Evolutionary conservation across 148 eudicot genomes (phyloP), one percentile per base, ranked within the genome.

Genomic region (Salicornia ramosissima): DNA sequence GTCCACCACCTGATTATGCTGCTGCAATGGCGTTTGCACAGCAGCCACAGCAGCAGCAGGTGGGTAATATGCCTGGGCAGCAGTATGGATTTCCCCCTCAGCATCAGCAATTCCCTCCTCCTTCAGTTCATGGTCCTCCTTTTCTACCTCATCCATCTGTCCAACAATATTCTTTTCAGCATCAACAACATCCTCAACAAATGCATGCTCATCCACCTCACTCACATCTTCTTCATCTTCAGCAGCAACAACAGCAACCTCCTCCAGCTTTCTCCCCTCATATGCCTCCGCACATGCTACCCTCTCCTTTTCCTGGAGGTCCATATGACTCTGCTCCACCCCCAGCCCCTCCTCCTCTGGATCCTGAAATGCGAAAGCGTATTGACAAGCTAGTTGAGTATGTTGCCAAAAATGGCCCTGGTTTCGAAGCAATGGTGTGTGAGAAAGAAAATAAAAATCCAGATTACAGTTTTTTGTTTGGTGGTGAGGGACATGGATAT

Each of bases 401-500:
- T 75, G 83, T 85, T 54, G 89, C 87, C 65, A 94, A 87, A 83
- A 87, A 90, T 70, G 98, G 98, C 52, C 96, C 91, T 15, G 98
- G 89, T 67, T 94, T 94, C 67, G 98, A 90, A 75, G 97, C 91
- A 54, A 88, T 88, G 89, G 86, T 90, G 43, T 84, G 97, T 28
- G 97, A 90, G 73, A 88, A 85, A 71, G 92, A 94, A 65, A 86
- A 87, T 66, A 87, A 88, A 49, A 94, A 91, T 70, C 98, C 98
- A 14, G 91, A 83, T 52, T 94, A 94, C 39, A 77, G 86, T 71
- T 90, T 94, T 70, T 79, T 90, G 71, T 90, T 90, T 75, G 98
- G 98, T 55, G 98, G 98, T 26, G 96, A 90, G 61, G 97, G 98
- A 43, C 88, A 94, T 78, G 84, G 85, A 74, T 94, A 90, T 80